phyloP scores from a whole-genome alignment of 345 rosid species.

The Isatis tinctoria region DNA sequence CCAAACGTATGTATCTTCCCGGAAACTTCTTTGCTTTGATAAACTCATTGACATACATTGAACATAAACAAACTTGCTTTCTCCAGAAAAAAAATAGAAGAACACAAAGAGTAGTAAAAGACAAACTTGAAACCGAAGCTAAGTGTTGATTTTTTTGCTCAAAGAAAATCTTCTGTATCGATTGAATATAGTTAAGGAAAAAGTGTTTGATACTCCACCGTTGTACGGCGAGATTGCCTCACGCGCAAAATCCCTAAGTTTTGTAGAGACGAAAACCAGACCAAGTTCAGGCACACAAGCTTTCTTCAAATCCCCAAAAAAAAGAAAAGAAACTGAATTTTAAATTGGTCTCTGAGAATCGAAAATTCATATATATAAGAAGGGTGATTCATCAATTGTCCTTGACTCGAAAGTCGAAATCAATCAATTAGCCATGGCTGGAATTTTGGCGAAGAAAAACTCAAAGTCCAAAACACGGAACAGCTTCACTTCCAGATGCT shows the following conservation, averaged over 20 bases:
- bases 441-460: conserved; percentile 27
- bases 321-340: not conserved
- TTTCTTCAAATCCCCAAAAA: not conserved
- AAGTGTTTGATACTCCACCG: conserved; percentile 11
- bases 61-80: conserved; percentile 21
- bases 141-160: not conserved
- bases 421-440: conserved; percentile 31
- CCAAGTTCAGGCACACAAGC: conserved; percentile 23
- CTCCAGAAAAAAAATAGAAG: not conserved
- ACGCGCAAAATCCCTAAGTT: conserved; percentile 16
- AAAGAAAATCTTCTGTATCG: conserved; percentile 16
- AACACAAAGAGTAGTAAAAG: not conserved
- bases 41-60: conserved; percentile 28
- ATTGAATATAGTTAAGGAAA: not conserved
- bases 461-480: not conserved
- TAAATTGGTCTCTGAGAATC: not conserved
- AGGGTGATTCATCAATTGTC: not conserved
- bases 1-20: conserved; percentile 14
- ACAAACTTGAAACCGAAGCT: conserved; percentile 23
- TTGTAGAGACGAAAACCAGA: conserved; percentile 10
- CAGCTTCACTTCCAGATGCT: conserved; percentile 55
- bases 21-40: conserved; percentile 10
- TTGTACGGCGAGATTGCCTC: conserved; percentile 25
- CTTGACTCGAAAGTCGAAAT: not conserved
- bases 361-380: not conserved